Conservation (phyloP, 2,329 filamentous ascomycete genomes). For the Xylariaceae sp. region DNA sequence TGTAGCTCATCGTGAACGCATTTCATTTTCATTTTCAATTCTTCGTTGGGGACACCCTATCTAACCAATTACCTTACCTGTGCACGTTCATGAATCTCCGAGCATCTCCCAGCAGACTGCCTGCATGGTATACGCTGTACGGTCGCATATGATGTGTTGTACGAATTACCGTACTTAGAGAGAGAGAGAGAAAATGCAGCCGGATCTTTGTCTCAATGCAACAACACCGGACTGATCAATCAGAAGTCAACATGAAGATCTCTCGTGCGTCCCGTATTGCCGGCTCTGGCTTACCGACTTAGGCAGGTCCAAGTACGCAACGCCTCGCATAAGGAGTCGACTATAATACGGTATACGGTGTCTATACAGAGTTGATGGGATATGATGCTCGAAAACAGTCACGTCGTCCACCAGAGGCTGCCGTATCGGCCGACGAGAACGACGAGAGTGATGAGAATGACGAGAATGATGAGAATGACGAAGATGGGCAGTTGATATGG, state of each 20-base stretch:
- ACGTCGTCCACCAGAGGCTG: conserved; percentile 12
- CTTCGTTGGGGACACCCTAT: no score
- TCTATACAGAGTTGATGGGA: no score
- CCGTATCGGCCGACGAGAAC: conserved; percentile 9
- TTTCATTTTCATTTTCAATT: no score
- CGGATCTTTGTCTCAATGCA: conserved; percentile 7
- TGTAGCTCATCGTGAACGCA: no score
- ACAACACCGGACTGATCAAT: neutral
- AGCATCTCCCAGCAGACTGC: neutral
- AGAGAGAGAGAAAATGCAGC: neutral
- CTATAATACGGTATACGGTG: neutral
- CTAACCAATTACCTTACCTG: no score
- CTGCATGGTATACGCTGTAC: neutral
- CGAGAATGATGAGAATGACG: no score
- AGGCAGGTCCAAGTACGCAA: conserved; percentile 16
- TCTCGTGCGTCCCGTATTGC: conserved; percentile 15
- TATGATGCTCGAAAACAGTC: conserved; percentile 6
- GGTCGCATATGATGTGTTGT: neutral
- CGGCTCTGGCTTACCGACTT: conserved; percentile 18
- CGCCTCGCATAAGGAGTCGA: neutral
- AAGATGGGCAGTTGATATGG: neutral
- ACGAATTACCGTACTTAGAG: neutral
- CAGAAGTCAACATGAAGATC: conserved; percentile 3
- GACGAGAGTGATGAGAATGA: neutral
- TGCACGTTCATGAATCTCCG: no score